Evolutionary conservation across 371 early-diverging fungal genomes (phyloP).

Genomic region (Apophysomyces elegans): DNA sequence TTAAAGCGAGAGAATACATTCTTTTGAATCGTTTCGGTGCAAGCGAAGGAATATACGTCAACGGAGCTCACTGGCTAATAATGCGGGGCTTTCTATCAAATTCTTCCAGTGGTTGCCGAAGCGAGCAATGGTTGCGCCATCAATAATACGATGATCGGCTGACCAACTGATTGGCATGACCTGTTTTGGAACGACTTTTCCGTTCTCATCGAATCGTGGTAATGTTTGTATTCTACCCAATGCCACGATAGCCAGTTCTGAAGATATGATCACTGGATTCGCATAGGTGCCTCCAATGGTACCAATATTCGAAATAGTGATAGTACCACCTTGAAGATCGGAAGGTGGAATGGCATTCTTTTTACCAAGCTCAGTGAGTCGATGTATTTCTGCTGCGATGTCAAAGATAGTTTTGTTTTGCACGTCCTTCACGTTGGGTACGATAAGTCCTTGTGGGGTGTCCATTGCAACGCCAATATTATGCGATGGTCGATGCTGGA

Average conservation of each 20-base stretch:
- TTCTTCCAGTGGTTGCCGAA: conserved; percentile 84
- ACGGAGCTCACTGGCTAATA: conserved; percentile 55
- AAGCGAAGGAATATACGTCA: conserved; percentile 3
- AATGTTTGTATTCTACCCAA: conserved; percentile 80
- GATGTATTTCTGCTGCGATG: conserved; percentile 81
- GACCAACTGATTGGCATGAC: conserved; percentile 84
- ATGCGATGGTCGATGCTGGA: conserved; percentile 76
- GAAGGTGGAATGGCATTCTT: conserved; percentile 60
- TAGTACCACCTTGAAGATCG: conserved; percentile 85
- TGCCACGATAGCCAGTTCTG: conserved; percentile 89
- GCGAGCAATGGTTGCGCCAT: conserved; percentile 94
- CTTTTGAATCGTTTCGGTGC: too few species aligned
- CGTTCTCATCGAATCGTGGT: conserved; percentile 72
- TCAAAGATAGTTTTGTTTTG: conserved; percentile 84
- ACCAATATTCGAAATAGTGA: conserved; percentile 93
- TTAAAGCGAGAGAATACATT: too few species aligned
- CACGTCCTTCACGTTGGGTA: conserved; percentile 91
- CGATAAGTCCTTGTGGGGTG: conserved; percentile 88
- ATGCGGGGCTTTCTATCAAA: conserved; percentile 79
- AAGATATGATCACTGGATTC: conserved; percentile 83
- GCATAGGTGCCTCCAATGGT: conserved; percentile 89
- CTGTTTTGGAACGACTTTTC: conserved; percentile 65
- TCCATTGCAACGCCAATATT: conserved; percentile 97
- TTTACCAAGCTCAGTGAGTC: conserved; percentile 71
- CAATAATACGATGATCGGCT: conserved; percentile 96